A percentile compares a stretch with the other conserved stretches of the same genome.
Evolutionary conservation across 1,284 basidiomycete species (phyloP).

Genomic region (Blastosporella zonata): DNA sequence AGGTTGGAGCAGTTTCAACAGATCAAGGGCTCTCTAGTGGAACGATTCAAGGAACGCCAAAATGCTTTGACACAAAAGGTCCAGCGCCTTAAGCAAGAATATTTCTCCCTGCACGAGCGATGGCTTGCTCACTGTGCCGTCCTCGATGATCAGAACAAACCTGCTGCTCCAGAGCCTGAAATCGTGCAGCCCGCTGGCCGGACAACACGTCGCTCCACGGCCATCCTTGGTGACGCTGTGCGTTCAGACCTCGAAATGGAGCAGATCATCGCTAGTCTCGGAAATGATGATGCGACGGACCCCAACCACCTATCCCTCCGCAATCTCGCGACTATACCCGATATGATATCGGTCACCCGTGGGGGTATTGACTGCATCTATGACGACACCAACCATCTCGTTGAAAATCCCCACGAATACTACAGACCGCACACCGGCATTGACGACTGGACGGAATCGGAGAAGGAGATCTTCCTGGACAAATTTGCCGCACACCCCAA

Average conservation of each 20-base stretch:
- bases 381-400: slow-evolving; percentile 83
- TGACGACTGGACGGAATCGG: slow-evolving; percentile 86
- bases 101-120: slow-evolving; percentile 61
- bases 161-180: slow-evolving; percentile 42
- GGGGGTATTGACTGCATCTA: slow-evolving; percentile 62
- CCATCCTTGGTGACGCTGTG: slow-evolving; percentile 82
- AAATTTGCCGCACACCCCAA: slow-evolving; percentile 88
- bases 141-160: slow-evolving; percentile 50
- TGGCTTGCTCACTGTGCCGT: slow-evolving; percentile 72
- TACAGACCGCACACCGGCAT: slow-evolving; percentile 71
- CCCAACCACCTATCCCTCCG: slow-evolving; percentile 83
- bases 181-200: slow-evolving; percentile 52
- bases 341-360: slow-evolving; percentile 80
- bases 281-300: slow-evolving; percentile 90
- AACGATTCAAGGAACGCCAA: slow-evolving; percentile 54
- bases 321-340: slow-evolving; percentile 89
- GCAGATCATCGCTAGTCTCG: slow-evolving; percentile 91
- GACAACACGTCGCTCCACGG: slow-evolving; percentile 72
- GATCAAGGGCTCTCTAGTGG: slow-evolving; percentile 46
- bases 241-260: slow-evolving; percentile 97
- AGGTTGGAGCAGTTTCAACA: slow-evolving; percentile 37
- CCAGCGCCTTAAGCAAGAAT: slow-evolving; percentile 60
- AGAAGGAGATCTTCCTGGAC: slow-evolving; percentile 78
- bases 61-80: slow-evolving; percentile 52
- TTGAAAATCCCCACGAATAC: slow-evolving; percentile 78